A percentile compares a stretch with the other conserved stretches of the same genome.
These are phyloP conservation scores for Chlamydomonas reinhardtii DNA, from an alignment of 163 green algal genomes.

Conservation along the genomic window DNA sequence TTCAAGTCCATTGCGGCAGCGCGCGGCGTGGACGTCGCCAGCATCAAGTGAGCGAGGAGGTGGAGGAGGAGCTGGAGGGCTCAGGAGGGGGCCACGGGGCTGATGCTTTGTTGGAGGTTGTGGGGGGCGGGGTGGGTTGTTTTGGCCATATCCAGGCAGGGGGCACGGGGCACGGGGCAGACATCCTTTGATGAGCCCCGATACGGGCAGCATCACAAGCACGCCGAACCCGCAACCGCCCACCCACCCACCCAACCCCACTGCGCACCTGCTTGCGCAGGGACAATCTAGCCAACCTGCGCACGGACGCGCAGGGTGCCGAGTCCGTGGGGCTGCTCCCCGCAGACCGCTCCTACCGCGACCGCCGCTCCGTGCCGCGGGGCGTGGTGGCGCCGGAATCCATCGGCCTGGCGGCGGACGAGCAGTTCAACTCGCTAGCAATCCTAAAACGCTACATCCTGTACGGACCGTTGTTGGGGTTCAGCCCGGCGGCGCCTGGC, in stretches of 20 bases:
- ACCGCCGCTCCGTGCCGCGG: slow-evolving; percentile 9
- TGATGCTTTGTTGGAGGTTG: no score
- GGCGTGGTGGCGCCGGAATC: slow-evolving; percentile 37
- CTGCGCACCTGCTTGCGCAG: background rate
- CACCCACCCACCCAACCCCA: no score
- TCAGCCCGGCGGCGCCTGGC: background rate
- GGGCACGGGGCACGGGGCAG: no score
- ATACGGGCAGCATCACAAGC: no score
- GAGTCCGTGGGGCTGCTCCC: slow-evolving; percentile 22
- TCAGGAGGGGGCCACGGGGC: no score
- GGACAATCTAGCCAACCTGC: slow-evolving; percentile 19
- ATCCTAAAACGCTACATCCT: slow-evolving; percentile 45
- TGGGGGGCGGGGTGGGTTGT: no score
- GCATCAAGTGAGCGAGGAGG: slow-evolving; percentile 6
- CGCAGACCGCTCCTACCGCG: slow-evolving; percentile 34
- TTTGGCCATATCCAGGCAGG: no score
- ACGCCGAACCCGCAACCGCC: background rate
- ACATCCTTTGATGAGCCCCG: no score
- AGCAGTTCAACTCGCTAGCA: slow-evolving; percentile 37
- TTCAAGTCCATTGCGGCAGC: slow-evolving; percentile 17
- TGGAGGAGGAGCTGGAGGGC: background rate
- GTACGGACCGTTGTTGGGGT: slow-evolving; percentile 36
- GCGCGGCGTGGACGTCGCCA: slow-evolving; percentile 21
- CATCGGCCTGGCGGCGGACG: slow-evolving; percentile 40
- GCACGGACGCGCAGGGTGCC: background rate